phyloP scores from a whole-genome alignment of 805 yeast species.

The Grigorovia transvaalensis region DNA sequence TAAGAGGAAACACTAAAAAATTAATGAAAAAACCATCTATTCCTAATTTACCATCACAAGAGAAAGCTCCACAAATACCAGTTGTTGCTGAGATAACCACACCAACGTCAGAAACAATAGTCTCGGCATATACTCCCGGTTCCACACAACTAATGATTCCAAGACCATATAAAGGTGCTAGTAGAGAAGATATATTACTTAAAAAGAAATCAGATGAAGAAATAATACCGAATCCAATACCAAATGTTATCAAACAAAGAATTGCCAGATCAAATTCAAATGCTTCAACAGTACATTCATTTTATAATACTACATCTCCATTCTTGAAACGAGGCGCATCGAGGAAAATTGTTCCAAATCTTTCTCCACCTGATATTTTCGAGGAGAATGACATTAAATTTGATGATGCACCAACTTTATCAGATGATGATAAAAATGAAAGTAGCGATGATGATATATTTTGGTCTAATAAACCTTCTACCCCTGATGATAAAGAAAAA shows the following conservation, averaged over 20 bases:
- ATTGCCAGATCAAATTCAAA: conserved; percentile 15
- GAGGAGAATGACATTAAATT: conserved; percentile 65
- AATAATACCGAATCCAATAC: conserved; percentile 5
- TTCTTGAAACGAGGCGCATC: conserved; percentile 23
- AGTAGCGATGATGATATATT: conserved; percentile 23
- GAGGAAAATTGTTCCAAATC: conserved; percentile 27
- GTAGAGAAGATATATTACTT: conserved; percentile 4
- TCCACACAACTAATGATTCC: conserved; percentile 35
- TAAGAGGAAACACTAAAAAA: conserved; percentile 12
- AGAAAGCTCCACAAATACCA: not conserved
- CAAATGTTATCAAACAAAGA: conserved; percentile 10
- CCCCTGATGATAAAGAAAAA: not conserved
- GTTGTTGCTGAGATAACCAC: not conserved
- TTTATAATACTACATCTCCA: conserved; percentile 19
- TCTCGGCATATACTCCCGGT: conserved; percentile 34
- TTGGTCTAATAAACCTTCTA: conserved; percentile 11
- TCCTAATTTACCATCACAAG: conserved; percentile 1
- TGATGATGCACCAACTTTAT: conserved; percentile 56
- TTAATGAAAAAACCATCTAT: conserved; percentile 3
- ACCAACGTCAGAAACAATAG: conserved; percentile 12
- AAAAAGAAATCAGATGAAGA: conserved; percentile 9
- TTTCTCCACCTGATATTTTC: conserved; percentile 42
- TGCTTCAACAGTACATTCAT: conserved; percentile 8
- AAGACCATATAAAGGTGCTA: conserved; percentile 32
- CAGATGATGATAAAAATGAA: conserved; percentile 33